Base-by-base conservation (phyloP, 106 monocot genomes). In the Vanilla planifolia region DNA sequence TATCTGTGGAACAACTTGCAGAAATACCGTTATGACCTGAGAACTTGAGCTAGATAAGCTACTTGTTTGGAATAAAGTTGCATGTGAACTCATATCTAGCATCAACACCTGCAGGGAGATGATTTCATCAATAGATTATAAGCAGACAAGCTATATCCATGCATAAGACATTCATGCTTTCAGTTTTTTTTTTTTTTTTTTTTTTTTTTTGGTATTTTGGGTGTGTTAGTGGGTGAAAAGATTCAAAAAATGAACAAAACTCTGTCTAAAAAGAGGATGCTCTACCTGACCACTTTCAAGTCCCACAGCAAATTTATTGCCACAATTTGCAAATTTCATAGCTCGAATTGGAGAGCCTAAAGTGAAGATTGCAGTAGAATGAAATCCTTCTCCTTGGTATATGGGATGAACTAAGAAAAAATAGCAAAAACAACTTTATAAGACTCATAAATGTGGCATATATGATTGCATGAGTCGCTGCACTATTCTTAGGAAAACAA, bases 281-380 rank as follows among this genome's bases (percentile, higher is more conserved):
- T 41, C 26, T 74, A 96, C 96, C 87, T 86, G 87, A 51, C 96
- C 96, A 81, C 43, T 79, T 65, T 84, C 71, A 77, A 75, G 82
- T 57, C 96, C 96, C 29, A 80, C 70, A 62, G 75, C 78, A 77
- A 96, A 67, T 48, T 33, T 76, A 41, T 67, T 65, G 19, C 84
- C 91, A 69, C 72, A 63, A 50, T 63, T 69, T 64, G 66, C 28
- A 66, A 80, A 91, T 4, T 77, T 69, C 51, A 96, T 64, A 2
- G 69, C 55, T 64, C 20, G 59, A 71, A 91, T 53, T 9, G 77
- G 71, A 60, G 87, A 79, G 17, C 81, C 81, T 47, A 63, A 48
- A 50, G 60, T 42, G 58, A 91, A 71, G 17, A 77, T 74, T 67
- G 91, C 79, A 62, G 69, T 21, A 64, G 66, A 82, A 46, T 81